Conservation (phyloP, 2,329 filamentous ascomycete species). For the Botrytis galanthina region DNA sequence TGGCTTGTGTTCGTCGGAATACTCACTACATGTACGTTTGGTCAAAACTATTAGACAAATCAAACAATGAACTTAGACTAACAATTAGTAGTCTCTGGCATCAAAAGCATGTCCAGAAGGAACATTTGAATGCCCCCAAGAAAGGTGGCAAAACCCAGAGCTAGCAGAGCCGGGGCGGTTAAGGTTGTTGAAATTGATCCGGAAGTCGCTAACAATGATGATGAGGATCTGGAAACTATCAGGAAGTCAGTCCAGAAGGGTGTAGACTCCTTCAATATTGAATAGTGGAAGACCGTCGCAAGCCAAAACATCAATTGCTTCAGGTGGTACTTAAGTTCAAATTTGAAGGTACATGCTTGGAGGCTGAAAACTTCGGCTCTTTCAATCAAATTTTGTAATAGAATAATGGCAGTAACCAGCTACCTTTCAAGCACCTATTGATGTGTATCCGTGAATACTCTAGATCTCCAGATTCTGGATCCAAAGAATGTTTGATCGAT, state of each 20-base stretch:
- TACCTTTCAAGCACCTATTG: neutral
- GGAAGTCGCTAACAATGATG: neutral
- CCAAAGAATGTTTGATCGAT: neutral
- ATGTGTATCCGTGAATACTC: neutral
- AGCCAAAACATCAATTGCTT: neutral
- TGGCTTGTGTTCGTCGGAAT: neutral
- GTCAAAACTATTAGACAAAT: neutral
- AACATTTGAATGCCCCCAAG: neutral
- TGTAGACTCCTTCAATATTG: too few relatives aligned
- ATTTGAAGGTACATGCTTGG: neutral
- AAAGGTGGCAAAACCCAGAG: neutral
- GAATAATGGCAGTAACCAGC: neutral
- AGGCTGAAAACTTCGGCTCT: neutral
- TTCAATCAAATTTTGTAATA: neutral
- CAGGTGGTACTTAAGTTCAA: neutral
- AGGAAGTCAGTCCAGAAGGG: neutral
- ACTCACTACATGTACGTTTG: neutral
- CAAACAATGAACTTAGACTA: neutral
- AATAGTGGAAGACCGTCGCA: too few relatives aligned
- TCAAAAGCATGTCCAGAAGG: neutral
- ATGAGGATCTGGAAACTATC: neutral
- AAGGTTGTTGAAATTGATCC: neutral
- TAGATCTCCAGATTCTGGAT: neutral
- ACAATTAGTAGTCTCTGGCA: neutral
- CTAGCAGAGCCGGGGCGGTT: neutral